phyloP scores from a whole-genome alignment of 176 grass and related monocot genomes.

The Aegilops bicornis region DNA sequence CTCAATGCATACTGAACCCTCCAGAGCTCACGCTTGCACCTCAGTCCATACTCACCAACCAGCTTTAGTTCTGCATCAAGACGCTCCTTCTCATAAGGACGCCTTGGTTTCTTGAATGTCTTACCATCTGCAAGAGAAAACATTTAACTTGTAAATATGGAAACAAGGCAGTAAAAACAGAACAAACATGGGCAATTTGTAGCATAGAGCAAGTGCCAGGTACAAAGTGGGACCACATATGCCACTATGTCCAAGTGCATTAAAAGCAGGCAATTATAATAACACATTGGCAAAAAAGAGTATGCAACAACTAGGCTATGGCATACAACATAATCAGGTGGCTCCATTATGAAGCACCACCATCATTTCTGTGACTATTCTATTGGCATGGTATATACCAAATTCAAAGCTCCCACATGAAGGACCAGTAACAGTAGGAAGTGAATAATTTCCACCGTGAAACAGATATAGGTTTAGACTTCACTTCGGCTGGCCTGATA shows the following conservation, averaged over 20 bases:
- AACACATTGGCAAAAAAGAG: not conserved
- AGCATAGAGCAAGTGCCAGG: not conserved
- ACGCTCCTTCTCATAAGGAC: conserved; percentile 82
- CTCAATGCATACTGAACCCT: conserved; percentile 69
- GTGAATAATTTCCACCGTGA: not conserved
- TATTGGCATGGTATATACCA: not conserved
- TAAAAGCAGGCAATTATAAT: no score
- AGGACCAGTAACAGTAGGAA: not conserved
- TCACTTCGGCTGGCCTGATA: no score
- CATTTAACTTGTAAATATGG: no score
- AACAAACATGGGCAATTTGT: not conserved
- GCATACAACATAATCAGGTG: not conserved
- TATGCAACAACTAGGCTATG: not conserved
- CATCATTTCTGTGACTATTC: not conserved
- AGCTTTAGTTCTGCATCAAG: conserved; percentile 68
- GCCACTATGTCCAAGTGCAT: no score
- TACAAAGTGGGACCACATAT: no score
- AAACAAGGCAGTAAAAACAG: not conserved
- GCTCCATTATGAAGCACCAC: not conserved
- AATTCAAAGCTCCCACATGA: not conserved
- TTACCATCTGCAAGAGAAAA: conserved; percentile 56
- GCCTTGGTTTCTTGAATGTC: conserved; percentile 74
- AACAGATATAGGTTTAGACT: not conserved
- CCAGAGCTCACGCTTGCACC: conserved; percentile 77
- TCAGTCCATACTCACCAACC: conserved; percentile 70